phyloP scores from a whole-genome alignment of 2,329 filamentous ascomycete species.

The Aureobasidium sp. region DNA sequence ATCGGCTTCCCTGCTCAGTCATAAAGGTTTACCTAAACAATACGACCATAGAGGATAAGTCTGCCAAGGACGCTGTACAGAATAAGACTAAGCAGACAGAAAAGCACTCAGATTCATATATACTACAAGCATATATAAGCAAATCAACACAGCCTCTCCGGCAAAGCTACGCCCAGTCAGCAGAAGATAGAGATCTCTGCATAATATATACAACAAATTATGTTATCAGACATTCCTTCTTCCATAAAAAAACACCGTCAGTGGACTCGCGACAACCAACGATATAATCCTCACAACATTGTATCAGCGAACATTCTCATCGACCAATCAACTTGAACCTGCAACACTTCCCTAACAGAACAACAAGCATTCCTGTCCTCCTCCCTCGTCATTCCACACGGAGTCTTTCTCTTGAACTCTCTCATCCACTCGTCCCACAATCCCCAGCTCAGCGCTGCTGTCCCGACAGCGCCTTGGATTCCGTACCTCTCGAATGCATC shows the following conservation, averaged over 20 bases:
- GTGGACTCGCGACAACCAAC: not conserved
- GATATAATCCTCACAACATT: not conserved
- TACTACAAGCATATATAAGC: not conserved
- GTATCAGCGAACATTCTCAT: not conserved
- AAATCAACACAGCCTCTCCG: not conserved
- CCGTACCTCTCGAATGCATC: not conserved
- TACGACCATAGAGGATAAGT: not conserved
- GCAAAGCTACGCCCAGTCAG: not conserved
- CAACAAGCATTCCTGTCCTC: not conserved
- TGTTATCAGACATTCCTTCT: not conserved
- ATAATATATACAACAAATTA: not conserved
- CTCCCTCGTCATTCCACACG: not conserved
- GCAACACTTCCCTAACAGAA: not conserved
- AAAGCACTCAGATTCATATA: not conserved
- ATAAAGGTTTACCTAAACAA: not conserved
- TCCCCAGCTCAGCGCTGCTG: not conserved
- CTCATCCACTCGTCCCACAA: not conserved
- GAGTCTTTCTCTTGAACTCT: not conserved
- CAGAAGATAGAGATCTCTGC: not conserved
- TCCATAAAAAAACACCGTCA: not conserved
- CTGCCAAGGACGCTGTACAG: not conserved
- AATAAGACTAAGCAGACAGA: not conserved
- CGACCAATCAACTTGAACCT: conserved; percentile 9
- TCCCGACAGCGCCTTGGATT: not conserved
- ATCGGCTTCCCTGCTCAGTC: conserved; percentile 15